Evolutionary conservation across 2,329 filamentous ascomycete species (phyloP).

Genomic region (Venturia nashicola): DNA sequence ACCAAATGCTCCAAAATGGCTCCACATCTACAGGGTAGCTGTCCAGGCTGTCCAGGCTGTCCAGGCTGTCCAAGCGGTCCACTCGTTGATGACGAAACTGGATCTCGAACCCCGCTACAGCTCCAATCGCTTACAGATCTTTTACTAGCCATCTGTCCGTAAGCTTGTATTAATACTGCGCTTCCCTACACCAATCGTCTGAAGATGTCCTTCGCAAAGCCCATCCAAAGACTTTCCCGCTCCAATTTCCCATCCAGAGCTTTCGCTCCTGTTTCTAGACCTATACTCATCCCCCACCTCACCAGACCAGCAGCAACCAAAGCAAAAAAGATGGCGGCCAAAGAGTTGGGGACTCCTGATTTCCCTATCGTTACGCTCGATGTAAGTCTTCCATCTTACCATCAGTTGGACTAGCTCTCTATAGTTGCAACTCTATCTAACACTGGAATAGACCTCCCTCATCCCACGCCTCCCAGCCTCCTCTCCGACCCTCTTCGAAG

Average conservation of each 20-base stretch:
- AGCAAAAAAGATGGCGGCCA: slow-evolving; percentile 3
- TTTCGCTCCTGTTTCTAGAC: background rate
- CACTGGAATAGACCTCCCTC: slow-evolving; percentile 43
- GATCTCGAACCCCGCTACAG: background rate
- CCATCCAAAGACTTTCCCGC: background rate
- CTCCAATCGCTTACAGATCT: background rate
- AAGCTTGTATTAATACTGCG: background rate
- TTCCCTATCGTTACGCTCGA: slow-evolving; percentile 6
- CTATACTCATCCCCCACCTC: background rate
- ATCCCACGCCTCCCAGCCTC: slow-evolving; percentile 57
- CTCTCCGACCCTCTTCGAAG: slow-evolving; percentile 63
- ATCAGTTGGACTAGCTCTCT: no score
- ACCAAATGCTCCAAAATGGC: background rate
- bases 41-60: no score
- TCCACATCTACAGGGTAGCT: background rate
- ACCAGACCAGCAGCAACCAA: background rate
- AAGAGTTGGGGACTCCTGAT: slow-evolving; percentile 5
- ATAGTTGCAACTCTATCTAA: background rate
- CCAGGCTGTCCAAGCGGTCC: no score
- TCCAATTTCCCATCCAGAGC: background rate
- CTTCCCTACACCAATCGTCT: background rate
- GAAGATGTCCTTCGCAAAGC: background rate
- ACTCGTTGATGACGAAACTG: background rate
- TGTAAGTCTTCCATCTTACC: background rate
- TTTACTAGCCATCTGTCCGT: background rate